Evolutionary conservation across 2,329 filamentous ascomycete species (phyloP).

Genomic region (Ophiostoma tasmaniense): DNA sequence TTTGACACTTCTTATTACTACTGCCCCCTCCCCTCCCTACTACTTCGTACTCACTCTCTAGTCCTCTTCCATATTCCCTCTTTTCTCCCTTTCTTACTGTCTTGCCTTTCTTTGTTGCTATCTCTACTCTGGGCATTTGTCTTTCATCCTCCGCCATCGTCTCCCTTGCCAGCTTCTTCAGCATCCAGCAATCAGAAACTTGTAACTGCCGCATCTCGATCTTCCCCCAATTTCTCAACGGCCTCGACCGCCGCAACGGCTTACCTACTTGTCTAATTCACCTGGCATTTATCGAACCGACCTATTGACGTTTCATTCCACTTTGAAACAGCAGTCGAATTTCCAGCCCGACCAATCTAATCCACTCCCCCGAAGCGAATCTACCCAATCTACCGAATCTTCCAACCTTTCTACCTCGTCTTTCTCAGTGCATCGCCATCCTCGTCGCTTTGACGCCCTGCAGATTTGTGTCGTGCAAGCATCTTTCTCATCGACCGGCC

Average conservation of each 20-base stretch:
- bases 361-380: neutral
- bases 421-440: neutral
- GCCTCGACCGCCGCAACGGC: neutral
- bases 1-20: slow-evolving; percentile 3
- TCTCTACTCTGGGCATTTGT: neutral
- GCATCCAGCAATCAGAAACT: neutral
- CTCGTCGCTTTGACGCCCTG: neutral
- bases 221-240: neutral
- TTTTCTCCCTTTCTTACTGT: neutral
- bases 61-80: neutral
- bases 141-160: neutral
- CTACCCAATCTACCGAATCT: neutral
- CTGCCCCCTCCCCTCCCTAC: neutral
- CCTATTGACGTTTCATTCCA: neutral
- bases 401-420: neutral
- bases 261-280: neutral
- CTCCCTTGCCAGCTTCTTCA: neutral
- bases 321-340: neutral
- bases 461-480: neutral
- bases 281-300: neutral
- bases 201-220: neutral
- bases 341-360: neutral
- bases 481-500: neutral
- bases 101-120: neutral
- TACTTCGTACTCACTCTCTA: neutral